Conservation (phyloP, 495 filamentous ascomycete genomes). For the Daldinia grandis region DNA sequence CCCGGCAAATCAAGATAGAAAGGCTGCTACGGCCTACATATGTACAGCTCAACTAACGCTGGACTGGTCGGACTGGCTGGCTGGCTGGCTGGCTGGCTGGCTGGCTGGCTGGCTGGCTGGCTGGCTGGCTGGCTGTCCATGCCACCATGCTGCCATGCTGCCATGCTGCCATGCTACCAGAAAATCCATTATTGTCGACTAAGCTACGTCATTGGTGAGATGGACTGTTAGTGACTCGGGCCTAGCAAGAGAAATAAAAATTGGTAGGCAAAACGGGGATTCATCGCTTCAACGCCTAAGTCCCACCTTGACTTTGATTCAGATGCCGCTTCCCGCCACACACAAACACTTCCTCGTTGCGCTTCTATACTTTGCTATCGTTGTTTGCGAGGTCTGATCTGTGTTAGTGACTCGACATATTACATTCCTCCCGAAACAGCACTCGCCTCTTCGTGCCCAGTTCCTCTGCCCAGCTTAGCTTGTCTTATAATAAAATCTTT, state of each 20-base stretch:
- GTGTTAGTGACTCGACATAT: slow-evolving; percentile 23
- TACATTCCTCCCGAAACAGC: slow-evolving; percentile 28
- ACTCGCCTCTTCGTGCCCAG: slow-evolving; percentile 16
- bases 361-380: slow-evolving; percentile 2
- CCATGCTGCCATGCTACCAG: neutral
- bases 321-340: slow-evolving; percentile 40
- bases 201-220: slow-evolving; percentile 40
- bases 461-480: neutral
- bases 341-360: slow-evolving; percentile 17
- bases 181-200: slow-evolving; percentile 21
- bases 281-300: slow-evolving; percentile 25
- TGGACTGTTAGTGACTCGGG: slow-evolving; percentile 18
- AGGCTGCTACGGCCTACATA: neutral
- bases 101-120: neutral
- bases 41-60: neutral
- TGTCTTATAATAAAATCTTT: slow-evolving; percentile 4
- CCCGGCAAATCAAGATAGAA: slow-evolving; percentile 15
- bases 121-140: neutral
- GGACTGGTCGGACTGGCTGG: neutral
- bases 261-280: neutral
- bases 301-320: slow-evolving; percentile 29
- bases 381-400: slow-evolving; percentile 18
- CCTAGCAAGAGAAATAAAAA: slow-evolving; percentile 12
- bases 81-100: neutral
- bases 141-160: no score